These are phyloP conservation scores for Monilinia polystroma DNA, from an alignment of 2,329 filamentous ascomycete species.

Conservation along the genomic window DNA sequence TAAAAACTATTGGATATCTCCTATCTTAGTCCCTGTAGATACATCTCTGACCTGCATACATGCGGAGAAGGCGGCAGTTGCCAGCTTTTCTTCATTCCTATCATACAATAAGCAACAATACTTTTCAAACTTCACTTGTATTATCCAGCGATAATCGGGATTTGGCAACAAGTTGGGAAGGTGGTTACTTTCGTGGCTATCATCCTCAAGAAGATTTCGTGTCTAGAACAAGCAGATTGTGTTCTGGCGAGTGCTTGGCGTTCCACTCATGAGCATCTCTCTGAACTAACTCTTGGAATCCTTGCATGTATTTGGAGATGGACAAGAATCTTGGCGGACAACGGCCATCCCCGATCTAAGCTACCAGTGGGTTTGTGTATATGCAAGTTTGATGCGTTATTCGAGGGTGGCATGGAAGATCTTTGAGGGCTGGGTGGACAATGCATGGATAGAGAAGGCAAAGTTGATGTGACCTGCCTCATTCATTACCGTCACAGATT, in stretches of 20 bases:
- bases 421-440: background rate
- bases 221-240: slow-evolving; percentile 16
- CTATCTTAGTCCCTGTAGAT: slow-evolving; percentile 10
- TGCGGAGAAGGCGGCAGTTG: slow-evolving; percentile 13
- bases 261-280: slow-evolving; percentile 20
- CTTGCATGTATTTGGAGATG: slow-evolving; percentile 1
- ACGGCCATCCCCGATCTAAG: slow-evolving; percentile 14
- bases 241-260: slow-evolving; percentile 17
- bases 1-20: slow-evolving; percentile 9
- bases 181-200: slow-evolving; percentile 12
- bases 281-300: background rate
- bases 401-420: slow-evolving; percentile 3
- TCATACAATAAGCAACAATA: background rate
- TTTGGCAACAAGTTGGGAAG: slow-evolving; percentile 13
- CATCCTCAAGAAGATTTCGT: background rate
- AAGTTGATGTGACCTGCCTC: slow-evolving; percentile 18
- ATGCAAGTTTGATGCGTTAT: slow-evolving; percentile 8
- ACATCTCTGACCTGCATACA: slow-evolving; percentile 16
- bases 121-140: background rate
- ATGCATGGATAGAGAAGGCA: background rate
- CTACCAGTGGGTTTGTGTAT: slow-evolving; percentile 11
- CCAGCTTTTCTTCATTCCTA: background rate
- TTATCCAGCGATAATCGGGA: slow-evolving; percentile 7
- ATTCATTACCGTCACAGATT: slow-evolving; percentile 9
- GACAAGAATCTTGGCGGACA: slow-evolving; percentile 4